Evolutionary conservation across 192 early-diverging fungal species (phyloP).

Genomic region (Spizellomyces punctatus): DNA sequence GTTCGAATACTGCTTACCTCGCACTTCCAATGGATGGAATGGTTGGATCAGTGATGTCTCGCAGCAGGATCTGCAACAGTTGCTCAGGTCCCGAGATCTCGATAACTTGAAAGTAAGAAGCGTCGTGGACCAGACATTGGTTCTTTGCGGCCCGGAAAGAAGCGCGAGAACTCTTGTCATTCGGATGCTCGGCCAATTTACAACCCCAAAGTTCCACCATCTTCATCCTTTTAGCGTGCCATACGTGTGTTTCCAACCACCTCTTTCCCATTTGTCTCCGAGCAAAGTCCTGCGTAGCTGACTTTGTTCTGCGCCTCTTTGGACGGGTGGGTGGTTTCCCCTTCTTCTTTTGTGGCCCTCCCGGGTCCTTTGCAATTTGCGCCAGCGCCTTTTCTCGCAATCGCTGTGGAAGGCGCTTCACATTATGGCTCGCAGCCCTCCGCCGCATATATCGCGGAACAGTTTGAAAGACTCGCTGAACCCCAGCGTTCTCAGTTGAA

Average conservation of each 20-base stretch:
- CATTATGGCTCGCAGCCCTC: conserved; percentile 93
- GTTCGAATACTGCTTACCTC: conserved; percentile 4
- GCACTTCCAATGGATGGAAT: conserved; percentile 34
- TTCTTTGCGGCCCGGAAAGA: conserved; percentile 76
- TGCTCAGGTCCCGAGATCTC: conserved; percentile 64
- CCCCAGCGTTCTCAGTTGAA: conserved; percentile 50
- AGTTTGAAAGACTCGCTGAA: conserved; percentile 82
- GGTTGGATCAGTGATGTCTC: conserved; percentile 62
- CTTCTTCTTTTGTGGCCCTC: conserved; percentile 30
- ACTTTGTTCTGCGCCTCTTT: conserved; percentile 46
- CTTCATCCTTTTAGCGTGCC: conserved; percentile 98
- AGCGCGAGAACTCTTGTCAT: conserved; percentile 80
- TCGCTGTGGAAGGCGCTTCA: conserved; percentile 85
- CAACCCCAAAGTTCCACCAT: conserved; percentile 87
- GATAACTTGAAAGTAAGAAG: conserved; percentile 76
- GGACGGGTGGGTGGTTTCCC: conserved; percentile 42
- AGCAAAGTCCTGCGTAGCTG: conserved; percentile 52
- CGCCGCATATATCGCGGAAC: conserved; percentile 88
- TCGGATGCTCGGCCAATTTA: conserved; percentile 76
- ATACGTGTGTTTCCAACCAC: conserved; percentile 97
- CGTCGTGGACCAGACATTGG: conserved; percentile 80
- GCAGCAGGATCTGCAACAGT: conserved; percentile 55
- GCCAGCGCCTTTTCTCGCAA: conserved; percentile 74
- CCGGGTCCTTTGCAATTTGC: conserved; percentile 59
- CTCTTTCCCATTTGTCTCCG: conserved; percentile 57